Evolutionary conservation across 2,329 filamentous ascomycete genomes (phyloP), one percentile per base, ranked within the genome.

Genomic region (Phoma sp.): DNA sequence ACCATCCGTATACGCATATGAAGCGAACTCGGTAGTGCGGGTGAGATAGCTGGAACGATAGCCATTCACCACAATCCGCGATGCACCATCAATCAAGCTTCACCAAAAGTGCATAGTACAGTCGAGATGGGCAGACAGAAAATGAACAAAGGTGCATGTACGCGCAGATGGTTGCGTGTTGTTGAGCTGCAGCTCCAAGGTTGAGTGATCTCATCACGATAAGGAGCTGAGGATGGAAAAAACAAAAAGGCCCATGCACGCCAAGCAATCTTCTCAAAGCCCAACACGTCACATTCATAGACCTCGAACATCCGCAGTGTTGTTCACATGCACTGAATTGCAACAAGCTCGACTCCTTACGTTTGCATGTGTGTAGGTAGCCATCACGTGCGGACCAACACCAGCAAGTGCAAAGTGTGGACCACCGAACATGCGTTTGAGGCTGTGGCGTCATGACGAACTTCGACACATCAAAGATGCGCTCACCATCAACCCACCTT

Each of bases 391-490:
- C 32, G 13, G 19, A 25, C n/a, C 19, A 25, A 39, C 12, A 40
- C 6, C 22, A 21, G 31, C 25, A 31, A 31, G 4, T 46, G 36
- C 41, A 41, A 31, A 31, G 4, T 46, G 36, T 36, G 46, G 37
- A 33, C 24, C 21, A 21, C 22, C 21, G 36, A 46, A 36, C 29
- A 33, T 25, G 36, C 36, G 25, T 27, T 45, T 17, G 51, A 31
- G 25, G 31, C 27, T 44, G 52, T 56, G 48, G 58, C 58, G 55
- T 52, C 37, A 61, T 58, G 33, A 49, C 31, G 35, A 57, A 43
- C 46, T 31, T 46, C 35, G 46, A 55, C 21, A 39, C 35, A 25
- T 19, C 31, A 21, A 44, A 50, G 40, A 55, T 37, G 52, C 38
- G 17, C 41, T 47, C 19, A 25, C 31, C 41, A 43, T 46, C 21